Evolutionary conservation across 2,329 filamentous ascomycete species (phyloP).

Genomic region (Ophiostoma ulmi): DNA sequence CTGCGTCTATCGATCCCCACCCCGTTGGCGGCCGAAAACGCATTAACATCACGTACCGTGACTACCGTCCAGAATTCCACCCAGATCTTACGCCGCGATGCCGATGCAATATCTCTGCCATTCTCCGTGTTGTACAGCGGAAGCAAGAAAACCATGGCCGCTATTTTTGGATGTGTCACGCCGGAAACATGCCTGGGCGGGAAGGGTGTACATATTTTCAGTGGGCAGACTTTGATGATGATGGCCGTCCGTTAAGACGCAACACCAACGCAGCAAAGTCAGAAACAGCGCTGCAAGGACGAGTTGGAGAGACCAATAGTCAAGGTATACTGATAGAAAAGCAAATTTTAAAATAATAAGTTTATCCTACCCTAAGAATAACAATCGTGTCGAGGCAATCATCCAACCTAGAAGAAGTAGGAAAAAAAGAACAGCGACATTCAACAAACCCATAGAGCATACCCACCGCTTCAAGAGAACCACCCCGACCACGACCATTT

Average conservation of each 20-base stretch:
- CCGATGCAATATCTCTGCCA: constrained; percentile 61
- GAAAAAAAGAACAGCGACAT: neutral
- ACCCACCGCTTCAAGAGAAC: constrained; percentile 24
- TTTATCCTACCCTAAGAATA: neutral
- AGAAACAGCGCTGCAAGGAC: neutral
- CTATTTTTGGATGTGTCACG: constrained; percentile 91
- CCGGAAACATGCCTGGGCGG: constrained; percentile 63
- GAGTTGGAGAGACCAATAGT: neutral
- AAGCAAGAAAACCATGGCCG: constrained; percentile 69
- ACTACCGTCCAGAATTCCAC: constrained; percentile 72
- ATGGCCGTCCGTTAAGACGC: constrained; percentile 64
- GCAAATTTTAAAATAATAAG: constrained; percentile 2
- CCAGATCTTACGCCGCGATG: constrained; percentile 75
- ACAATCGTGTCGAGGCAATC: neutral
- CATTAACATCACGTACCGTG: constrained; percentile 91
- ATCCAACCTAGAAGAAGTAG: neutral
- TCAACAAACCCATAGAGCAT: neutral
- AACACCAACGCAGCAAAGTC: constrained; percentile 40
- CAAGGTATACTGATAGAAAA: neutral
- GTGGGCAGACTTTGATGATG: constrained; percentile 82
- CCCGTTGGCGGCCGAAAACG: constrained; percentile 72
- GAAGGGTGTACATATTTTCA: constrained; percentile 71
- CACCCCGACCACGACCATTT: constrained; percentile 30
- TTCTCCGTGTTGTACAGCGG: constrained; percentile 72
- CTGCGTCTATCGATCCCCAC: constrained; percentile 74